These are phyloP conservation scores for Mimosa pudica DNA, from an alignment of 306 rosid genomes.

Conservation along the genomic window DNA sequence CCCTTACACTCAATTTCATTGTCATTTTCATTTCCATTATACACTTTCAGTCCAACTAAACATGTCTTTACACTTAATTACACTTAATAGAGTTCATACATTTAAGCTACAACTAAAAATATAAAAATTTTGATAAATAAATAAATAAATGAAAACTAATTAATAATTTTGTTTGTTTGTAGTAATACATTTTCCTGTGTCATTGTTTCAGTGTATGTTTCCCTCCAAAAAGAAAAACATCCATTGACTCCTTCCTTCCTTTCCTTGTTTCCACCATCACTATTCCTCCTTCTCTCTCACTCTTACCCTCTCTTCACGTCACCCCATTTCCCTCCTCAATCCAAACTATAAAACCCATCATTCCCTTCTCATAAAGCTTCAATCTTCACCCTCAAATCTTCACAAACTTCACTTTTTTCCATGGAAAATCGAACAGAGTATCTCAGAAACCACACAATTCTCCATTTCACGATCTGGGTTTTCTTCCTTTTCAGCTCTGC, in stretches of 20 bases:
- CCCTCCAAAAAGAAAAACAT: neutral
- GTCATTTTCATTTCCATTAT: no score
- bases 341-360: neutral
- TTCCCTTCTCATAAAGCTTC: conserved; percentile 29
- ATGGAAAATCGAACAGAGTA: conserved; percentile 41
- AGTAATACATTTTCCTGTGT: neutral
- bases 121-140: neutral
- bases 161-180: no score
- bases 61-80: no score
- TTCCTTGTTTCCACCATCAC: neutral
- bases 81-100: no score
- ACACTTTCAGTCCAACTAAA: no score
- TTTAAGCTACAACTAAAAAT: no score
- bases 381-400: conserved; percentile 39
- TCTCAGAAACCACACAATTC: conserved; percentile 28
- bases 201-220: neutral
- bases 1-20: no score
- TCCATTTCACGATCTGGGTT: neutral
- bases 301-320: neutral
- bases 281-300: conserved; percentile 43
- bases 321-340: conserved; percentile 24
- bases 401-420: conserved; percentile 3
- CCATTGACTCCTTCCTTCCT: neutral
- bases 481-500: conserved; percentile 31
- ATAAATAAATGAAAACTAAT: neutral